Percentiles rank a stretch among this genome's conserved stretches.
Evolutionary conservation across 139 green algal species (phyloP).

Genomic region (Limnomonas spitsbergensis): DNA sequence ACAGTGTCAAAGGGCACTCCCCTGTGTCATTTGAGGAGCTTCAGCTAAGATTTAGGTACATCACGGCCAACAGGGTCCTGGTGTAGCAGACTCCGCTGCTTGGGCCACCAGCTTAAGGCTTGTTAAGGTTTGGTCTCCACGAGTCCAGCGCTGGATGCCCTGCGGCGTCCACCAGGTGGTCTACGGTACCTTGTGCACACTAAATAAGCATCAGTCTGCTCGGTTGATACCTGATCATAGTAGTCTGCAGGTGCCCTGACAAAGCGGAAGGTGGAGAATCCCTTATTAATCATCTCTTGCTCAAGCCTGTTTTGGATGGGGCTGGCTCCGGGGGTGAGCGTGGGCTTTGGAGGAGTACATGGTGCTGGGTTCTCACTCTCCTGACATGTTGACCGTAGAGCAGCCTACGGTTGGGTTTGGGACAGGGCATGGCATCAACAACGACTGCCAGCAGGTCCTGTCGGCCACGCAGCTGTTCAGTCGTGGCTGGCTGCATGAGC

Average conservation of each 20-base stretch:
- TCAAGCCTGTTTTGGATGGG: conserved; percentile 40
- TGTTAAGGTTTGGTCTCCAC: too few relatives aligned
- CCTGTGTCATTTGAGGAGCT: too few relatives aligned
- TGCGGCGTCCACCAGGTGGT: too few relatives aligned
- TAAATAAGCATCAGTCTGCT: too few relatives aligned
- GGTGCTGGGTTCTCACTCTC: background rate
- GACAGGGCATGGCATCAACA: background rate
- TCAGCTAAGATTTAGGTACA: too few relatives aligned
- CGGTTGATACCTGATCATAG: conserved; percentile 56
- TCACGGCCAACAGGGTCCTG: too few relatives aligned
- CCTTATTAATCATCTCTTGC: conserved; percentile 40
- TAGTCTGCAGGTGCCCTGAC: conserved; percentile 75
- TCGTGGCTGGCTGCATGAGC: background rate
- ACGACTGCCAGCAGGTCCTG: background rate
- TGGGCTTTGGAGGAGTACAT: background rate
- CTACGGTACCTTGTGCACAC: too few relatives aligned
- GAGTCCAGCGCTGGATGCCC: too few relatives aligned
- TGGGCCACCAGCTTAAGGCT: too few relatives aligned
- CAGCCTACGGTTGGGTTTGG: too few relatives aligned
- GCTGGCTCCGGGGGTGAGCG: conserved; percentile 26
- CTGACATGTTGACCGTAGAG: background rate
- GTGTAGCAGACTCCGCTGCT: too few relatives aligned
- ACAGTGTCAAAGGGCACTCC: too few relatives aligned
- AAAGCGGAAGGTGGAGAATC: conserved; percentile 57
- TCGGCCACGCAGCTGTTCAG: background rate